A percentile compares a stretch with the other conserved stretches of the same genome.
Evolutionary conservation across 805 yeast species (phyloP).

Genomic region (Schwanniomyces sp.): DNA sequence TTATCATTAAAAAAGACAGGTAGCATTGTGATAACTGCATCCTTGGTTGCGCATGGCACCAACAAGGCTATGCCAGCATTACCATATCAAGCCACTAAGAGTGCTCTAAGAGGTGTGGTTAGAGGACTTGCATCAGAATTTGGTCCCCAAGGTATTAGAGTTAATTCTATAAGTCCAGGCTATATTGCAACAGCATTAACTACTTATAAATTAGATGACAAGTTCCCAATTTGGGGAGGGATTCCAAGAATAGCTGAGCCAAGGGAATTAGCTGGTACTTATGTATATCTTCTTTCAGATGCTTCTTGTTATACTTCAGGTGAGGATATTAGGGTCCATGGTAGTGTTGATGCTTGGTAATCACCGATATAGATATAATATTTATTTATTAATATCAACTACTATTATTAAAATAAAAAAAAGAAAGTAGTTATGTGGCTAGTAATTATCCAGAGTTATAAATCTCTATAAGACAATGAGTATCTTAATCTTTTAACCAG

Average conservation of each 20-base stretch:
- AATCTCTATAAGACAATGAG: too few relatives aligned
- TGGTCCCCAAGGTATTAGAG: slow-evolving; percentile 53
- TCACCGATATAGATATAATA: too few relatives aligned
- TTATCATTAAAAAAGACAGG: slow-evolving; percentile 30
- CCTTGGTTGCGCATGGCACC: slow-evolving; percentile 33
- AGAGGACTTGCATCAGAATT: slow-evolving; percentile 45
- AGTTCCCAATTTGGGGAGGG: slow-evolving; percentile 16
- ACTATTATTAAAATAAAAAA: too few relatives aligned
- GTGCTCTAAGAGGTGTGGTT: slow-evolving; percentile 35
- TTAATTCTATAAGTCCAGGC: slow-evolving; percentile 71
- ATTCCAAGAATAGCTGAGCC: slow-evolving; percentile 52
- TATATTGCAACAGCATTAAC: slow-evolving; percentile 73
- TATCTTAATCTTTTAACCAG: too few relatives aligned
- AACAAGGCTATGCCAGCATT: slow-evolving; percentile 37
- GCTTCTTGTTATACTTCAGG: slow-evolving; percentile 83
- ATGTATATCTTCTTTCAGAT: slow-evolving; percentile 73
- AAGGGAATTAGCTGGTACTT: slow-evolving; percentile 76
- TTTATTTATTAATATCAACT: too few relatives aligned
- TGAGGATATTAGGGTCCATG: slow-evolving; percentile 73
- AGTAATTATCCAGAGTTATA: too few relatives aligned
- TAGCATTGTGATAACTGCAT: slow-evolving; percentile 44
- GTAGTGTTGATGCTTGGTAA: slow-evolving; percentile 45
- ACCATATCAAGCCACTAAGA: slow-evolving; percentile 45
- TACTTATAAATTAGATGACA: slow-evolving; percentile 1
- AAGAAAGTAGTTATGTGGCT: too few relatives aligned